A percentile compares a stretch with the other conserved stretches of the same genome.
These are phyloP conservation scores for Epicoccum nigrum DNA, from an alignment of 2,329 filamentous ascomycete genomes.

Conservation along the genomic window DNA sequence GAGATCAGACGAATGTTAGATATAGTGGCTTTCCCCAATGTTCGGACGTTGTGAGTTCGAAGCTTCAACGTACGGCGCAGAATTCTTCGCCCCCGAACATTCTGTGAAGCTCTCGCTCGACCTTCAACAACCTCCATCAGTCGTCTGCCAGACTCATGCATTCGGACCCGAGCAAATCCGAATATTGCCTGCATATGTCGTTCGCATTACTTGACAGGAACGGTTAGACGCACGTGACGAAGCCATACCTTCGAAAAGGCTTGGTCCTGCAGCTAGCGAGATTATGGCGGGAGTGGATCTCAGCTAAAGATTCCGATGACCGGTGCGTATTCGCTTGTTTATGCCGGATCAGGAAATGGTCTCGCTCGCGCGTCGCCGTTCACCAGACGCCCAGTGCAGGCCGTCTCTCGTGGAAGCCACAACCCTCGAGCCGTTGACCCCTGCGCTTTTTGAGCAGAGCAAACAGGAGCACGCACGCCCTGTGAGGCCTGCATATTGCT, in stretches of 20 bases:
- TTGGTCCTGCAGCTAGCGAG: constrained; percentile 19
- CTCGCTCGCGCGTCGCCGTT: constrained; percentile 24
- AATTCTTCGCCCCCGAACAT: not conserved
- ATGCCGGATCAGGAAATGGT: constrained; percentile 20
- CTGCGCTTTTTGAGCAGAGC: constrained; percentile 5
- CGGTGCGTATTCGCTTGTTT: constrained; percentile 23
- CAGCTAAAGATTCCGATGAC: constrained; percentile 16
- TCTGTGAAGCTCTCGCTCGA: not conserved
- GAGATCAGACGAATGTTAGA: constrained; percentile 9
- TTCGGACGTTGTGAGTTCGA: not conserved
- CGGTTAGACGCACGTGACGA: constrained; percentile 24
- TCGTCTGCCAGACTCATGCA: not conserved
- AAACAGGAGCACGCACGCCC: constrained; percentile 6
- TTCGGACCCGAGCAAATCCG: too few relatives aligned
- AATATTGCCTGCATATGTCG: constrained; percentile 31
- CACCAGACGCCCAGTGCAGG: constrained; percentile 21
- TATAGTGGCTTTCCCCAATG: constrained; percentile 12
- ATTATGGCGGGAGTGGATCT: constrained; percentile 24
- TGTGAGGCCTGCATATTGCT: not conserved
- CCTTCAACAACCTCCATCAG: too few relatives aligned
- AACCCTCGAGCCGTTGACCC: constrained; percentile 3
- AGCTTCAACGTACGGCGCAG: not conserved
- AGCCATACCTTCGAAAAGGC: constrained; percentile 10
- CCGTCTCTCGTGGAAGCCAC: constrained; percentile 31
- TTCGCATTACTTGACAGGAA: constrained; percentile 31